Conservation (phyloP, 2,329 filamentous ascomycete species). For the Neonectria ditissima region DNA sequence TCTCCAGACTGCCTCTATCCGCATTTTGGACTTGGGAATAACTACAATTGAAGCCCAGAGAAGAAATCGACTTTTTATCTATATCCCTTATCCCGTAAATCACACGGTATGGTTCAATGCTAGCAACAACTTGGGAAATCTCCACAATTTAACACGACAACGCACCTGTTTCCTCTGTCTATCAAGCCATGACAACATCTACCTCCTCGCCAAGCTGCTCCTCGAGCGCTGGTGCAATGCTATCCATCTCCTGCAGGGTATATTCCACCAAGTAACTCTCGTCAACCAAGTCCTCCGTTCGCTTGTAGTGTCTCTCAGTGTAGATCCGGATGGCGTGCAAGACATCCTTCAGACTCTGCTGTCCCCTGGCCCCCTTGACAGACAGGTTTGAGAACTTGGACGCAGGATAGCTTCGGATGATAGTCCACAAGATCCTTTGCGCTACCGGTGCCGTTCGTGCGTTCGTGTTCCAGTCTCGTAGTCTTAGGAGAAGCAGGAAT, state of each 20-base stretch:
- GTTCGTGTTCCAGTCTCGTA: constrained; percentile 98
- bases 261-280: constrained; percentile 96
- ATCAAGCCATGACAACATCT: constrained; percentile 58
- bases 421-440: constrained; percentile 83
- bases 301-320: constrained; percentile 91
- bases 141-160: constrained; percentile 22
- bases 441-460: constrained; percentile 86
- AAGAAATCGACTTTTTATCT: constrained; percentile 18
- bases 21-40: not conserved
- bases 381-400: constrained; percentile 79
- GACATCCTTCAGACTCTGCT: constrained; percentile 82
- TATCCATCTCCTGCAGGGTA: constrained; percentile 93
- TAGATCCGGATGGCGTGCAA: constrained; percentile 89
- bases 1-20: not conserved
- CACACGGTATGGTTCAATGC: constrained; percentile 4
- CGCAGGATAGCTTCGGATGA: constrained; percentile 85
- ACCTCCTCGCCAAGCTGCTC: constrained; percentile 52
- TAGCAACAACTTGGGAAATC: constrained; percentile 2
- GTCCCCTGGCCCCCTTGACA: constrained; percentile 66
- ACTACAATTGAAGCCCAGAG: not conserved
- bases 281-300: constrained; percentile 89
- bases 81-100: constrained; percentile 14
- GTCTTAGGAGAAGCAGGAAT: constrained; percentile 80
- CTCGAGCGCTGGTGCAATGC: constrained; percentile 62
- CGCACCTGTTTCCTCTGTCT: constrained; percentile 37